Evolutionary conservation across 441 rosid species (phyloP), one percentile per base, ranked within the genome.

Genomic region (Heliophila coronopifolia): DNA sequence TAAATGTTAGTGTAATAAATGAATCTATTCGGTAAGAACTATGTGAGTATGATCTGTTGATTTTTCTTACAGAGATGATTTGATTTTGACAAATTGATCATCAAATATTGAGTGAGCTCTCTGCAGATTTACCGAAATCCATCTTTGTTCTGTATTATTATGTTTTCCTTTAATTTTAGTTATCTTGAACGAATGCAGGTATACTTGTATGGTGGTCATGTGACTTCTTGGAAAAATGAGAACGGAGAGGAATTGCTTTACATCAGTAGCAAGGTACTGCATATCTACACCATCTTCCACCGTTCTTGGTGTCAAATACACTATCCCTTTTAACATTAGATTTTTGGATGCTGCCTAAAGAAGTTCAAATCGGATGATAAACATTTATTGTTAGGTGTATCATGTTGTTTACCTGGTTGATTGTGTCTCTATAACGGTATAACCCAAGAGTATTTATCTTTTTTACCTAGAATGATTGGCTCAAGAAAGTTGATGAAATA

Each of bases 141-240:
- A 46, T 46, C 30, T 58, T 32, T 45, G 20, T 42, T 45, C 13
- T 58, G 54, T 15, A 9, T 20, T 0, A 24, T 37, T 28, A 42
- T 1, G 46, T 14, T 22, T 51, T 7, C 25, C 17, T n/a, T 23
- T 9, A 24, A 30, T 44, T 22, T 9, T 23, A 14, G 17, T 43
- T 15, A 1, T 28, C 15, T 38, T 8, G 24, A 28, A 13, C 6
- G 34, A 57, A 32, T 63, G 33, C 63, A 83, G 86, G 74, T 83
- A n/a, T 79, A 76, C 66, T 55, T 80, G 69, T 79, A 77, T 39
- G 86, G 86, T 3, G 83, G 77, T 39, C 82, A 80, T 28, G 83
- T 83, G 54, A 79, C 84, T 38, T 79, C 91, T 50, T 83, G 91
- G 91, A 80, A 74, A 73, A 83, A 83, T 65, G 78, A 74, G 38